phyloP scores from a whole-genome alignment of 495 filamentous ascomycete genomes.

The Aspergillus steynii region DNA sequence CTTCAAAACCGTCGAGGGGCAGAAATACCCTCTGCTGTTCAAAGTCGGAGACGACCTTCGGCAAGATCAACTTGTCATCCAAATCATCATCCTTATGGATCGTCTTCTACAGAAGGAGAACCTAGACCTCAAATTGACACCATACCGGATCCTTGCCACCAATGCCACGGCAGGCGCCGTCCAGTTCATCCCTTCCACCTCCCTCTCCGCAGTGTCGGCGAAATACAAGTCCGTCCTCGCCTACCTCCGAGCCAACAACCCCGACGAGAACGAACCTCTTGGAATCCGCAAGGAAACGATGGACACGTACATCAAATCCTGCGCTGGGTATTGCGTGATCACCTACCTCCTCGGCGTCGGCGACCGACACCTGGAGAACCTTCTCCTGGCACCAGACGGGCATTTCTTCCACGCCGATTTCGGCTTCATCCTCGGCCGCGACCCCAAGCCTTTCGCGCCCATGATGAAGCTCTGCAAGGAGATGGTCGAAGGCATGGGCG shows the following conservation, averaged over 20 bases:
- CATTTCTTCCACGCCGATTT: slow-evolving; percentile 99
- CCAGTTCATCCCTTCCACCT: slow-evolving; percentile 87
- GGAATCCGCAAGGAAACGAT: slow-evolving; percentile 90
- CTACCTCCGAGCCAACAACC: slow-evolving; percentile 88
- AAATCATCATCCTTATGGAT: slow-evolving; percentile 98
- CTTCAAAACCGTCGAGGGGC: slow-evolving; percentile 76
- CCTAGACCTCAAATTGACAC: slow-evolving; percentile 90
- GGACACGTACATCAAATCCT: slow-evolving; percentile 94
- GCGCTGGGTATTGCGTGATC: slow-evolving; percentile 97
- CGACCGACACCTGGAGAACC: slow-evolving; percentile 94
- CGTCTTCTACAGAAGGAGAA: slow-evolving; percentile 95
- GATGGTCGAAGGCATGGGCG: slow-evolving; percentile 99
- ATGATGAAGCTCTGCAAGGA: slow-evolving; percentile 96
- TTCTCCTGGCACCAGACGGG: slow-evolving; percentile 83
- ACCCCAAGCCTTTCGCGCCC: slow-evolving; percentile 96
- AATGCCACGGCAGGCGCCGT: slow-evolving; percentile 84
- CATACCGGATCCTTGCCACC: slow-evolving; percentile 95
- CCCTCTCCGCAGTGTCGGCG: slow-evolving; percentile 72
- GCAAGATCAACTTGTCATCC: slow-evolving; percentile 96
- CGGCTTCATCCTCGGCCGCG: slow-evolving; percentile 94
- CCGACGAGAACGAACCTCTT: slow-evolving; percentile 76
- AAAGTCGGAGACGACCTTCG: slow-evolving; percentile 97
- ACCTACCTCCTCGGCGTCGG: slow-evolving; percentile 98
- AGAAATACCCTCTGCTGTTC: slow-evolving; percentile 88
- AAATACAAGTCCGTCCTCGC: slow-evolving; percentile 84